Evolutionary conservation across 106 monocot genomes (phyloP).

Genomic region (Ottelia alismoides): DNA sequence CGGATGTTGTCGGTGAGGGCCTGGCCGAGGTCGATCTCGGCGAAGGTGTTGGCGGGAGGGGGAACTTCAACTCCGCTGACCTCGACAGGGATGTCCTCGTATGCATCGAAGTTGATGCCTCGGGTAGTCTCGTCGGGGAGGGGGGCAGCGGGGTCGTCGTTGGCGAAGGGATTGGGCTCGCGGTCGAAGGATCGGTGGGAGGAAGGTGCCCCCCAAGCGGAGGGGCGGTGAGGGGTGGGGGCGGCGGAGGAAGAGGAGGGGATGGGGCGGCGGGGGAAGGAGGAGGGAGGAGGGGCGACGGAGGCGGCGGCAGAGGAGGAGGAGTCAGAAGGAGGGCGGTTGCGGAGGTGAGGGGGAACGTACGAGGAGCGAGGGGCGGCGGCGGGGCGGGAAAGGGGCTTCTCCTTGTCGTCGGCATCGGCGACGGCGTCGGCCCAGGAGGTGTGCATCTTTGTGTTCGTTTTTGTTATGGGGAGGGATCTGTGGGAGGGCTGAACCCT

Average conservation of each 20-base stretch:
- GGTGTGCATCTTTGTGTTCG: constrained; percentile 24
- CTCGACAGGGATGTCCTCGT: constrained; percentile 94
- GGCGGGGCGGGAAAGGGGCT: constrained; percentile 1
- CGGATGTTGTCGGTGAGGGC: constrained; percentile 79
- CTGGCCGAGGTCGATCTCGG: constrained; percentile 80
- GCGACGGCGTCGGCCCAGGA: constrained; percentile 64
- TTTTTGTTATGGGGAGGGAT: too few relatives aligned
- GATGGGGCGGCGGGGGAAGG: constrained; percentile 14
- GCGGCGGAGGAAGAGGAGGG: constrained; percentile 3
- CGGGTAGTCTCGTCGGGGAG: constrained; percentile 48
- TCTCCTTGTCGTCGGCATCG: constrained; percentile 28
- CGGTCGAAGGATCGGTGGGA: constrained; percentile 7
- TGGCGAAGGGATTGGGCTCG: constrained; percentile 41
- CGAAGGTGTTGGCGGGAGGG: constrained; percentile 69
- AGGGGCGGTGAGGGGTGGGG: constrained; percentile 5
- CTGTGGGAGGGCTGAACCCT: too few relatives aligned
- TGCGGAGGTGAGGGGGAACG: constrained; percentile 23
- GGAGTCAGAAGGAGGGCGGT: constrained; percentile 7
- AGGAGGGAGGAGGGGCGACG: constrained; percentile 1
- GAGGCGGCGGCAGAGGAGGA: not conserved
- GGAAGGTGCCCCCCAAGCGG: constrained; percentile 4
- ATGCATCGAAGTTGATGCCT: constrained; percentile 91
- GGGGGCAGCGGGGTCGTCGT: constrained; percentile 22
- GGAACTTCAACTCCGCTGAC: constrained; percentile 78
- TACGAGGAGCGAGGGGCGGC: constrained; percentile 15